Evolutionary conservation across 345 rosid genomes (phyloP).

Genomic region (Acer yangbiense): DNA sequence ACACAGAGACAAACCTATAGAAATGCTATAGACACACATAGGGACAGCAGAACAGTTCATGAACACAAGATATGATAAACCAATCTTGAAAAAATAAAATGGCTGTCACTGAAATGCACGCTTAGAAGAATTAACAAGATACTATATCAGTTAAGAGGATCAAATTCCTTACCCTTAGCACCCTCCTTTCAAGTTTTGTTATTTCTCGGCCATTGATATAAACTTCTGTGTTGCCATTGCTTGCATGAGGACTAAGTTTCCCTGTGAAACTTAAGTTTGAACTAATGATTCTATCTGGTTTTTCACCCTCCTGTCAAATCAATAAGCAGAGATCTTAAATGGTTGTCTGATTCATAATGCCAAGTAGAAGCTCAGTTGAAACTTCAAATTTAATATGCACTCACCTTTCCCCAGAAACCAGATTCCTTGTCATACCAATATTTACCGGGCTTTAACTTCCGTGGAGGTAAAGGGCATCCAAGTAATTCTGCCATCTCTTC

Average conservation of each 20-base stretch:
- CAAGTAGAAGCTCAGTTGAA: slow-evolving; percentile 12
- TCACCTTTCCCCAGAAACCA: slow-evolving; percentile 96
- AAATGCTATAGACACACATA: not conserved
- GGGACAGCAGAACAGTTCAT: not conserved
- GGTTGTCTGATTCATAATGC: not conserved
- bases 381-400: slow-evolving; percentile 12
- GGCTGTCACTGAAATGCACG: not conserved
- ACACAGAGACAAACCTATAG: not conserved
- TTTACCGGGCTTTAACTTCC: slow-evolving; percentile 87
- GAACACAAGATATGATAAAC: not conserved
- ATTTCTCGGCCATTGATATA: slow-evolving; percentile 92
- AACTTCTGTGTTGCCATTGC: slow-evolving; percentile 90
- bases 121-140: slow-evolving; percentile 5
- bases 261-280: slow-evolving; percentile 89
- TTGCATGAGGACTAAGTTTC: slow-evolving; percentile 71
- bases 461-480: slow-evolving; percentile 73
- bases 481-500: slow-evolving; percentile 91
- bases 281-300: slow-evolving; percentile 78
- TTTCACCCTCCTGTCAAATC: slow-evolving; percentile 87
- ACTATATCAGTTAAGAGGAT: not conserved
- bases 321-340: slow-evolving; percentile 18
- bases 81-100: not conserved
- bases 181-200: slow-evolving; percentile 80
- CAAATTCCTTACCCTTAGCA: slow-evolving; percentile 61
- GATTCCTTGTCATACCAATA: slow-evolving; percentile 99